phyloP scores from a whole-genome alignment of 2,329 filamentous ascomycete genomes.

The Fonsecaea erecta region DNA sequence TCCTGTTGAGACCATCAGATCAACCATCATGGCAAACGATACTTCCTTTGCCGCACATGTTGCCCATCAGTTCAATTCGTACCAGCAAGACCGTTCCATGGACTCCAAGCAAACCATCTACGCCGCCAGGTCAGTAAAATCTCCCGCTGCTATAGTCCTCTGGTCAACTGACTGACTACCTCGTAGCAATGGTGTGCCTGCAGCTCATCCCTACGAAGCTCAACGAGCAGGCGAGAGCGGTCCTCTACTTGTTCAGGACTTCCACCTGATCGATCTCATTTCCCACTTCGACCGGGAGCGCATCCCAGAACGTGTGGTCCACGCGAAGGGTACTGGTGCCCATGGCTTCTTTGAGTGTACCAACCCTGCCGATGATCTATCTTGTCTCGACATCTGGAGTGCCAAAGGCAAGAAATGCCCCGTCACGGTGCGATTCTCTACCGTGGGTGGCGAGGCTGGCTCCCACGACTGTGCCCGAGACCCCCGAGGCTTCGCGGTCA shows the following conservation, averaged over 20 bases:
- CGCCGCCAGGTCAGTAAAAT: conserved; percentile 24
- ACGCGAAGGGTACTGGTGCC: conserved; percentile 48
- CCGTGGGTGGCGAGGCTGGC: conserved; percentile 74
- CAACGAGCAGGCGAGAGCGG: conserved; percentile 63
- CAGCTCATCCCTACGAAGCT: conserved; percentile 54
- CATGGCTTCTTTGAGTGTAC: conserved; percentile 48
- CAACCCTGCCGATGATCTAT: conserved; percentile 57
- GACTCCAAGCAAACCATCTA: conserved; percentile 44
- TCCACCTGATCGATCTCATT: conserved; percentile 67
- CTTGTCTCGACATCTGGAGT: conserved; percentile 55
- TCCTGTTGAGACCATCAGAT: conserved; percentile 20
- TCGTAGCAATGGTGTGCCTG: conserved; percentile 58
- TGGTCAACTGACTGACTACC: neutral
- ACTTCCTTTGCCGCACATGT: conserved; percentile 47
- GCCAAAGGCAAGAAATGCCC: conserved; percentile 71
- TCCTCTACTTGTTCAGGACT: conserved; percentile 67
- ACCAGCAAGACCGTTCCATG: conserved; percentile 49
- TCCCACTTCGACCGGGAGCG: conserved; percentile 46
- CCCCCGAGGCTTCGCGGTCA: conserved; percentile 72
- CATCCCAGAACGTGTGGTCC: conserved; percentile 53
- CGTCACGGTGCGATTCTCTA: conserved; percentile 71
- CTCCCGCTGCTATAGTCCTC: neutral
- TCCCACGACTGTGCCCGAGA: conserved; percentile 74
- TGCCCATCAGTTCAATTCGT: conserved; percentile 46
- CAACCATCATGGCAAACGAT: conserved; percentile 30